Evolutionary conservation across 169 alveolate genomes (phyloP).

Genomic region (Eimeria acervulina): DNA sequence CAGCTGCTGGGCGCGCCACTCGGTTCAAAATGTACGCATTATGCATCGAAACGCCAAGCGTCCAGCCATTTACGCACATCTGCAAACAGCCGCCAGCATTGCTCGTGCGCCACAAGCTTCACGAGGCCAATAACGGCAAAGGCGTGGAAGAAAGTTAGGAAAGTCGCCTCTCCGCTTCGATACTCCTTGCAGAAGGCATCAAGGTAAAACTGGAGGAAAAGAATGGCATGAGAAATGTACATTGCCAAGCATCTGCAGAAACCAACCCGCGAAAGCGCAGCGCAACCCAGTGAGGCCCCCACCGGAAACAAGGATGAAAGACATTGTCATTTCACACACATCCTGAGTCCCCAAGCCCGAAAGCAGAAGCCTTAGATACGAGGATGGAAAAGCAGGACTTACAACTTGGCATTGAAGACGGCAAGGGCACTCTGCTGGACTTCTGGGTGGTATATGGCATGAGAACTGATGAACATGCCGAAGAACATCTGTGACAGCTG

Average conservation of each 20-base stretch:
- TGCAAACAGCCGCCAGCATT: conserved; percentile 84
- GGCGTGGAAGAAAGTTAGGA: conserved; percentile 86
- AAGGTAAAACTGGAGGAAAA: conserved; percentile 49
- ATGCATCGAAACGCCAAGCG: neutral
- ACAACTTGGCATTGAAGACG: conserved; percentile 71
- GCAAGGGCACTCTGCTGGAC: conserved; percentile 72
- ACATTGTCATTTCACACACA: neutral
- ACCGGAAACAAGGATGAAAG: neutral
- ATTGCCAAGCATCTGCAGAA: conserved; percentile 71
- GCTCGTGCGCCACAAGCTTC: conserved; percentile 84
- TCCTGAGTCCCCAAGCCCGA: neutral
- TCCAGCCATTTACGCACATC: conserved; percentile 82
- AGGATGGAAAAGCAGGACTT: neutral
- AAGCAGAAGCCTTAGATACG: neutral
- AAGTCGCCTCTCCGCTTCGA: conserved; percentile 86
- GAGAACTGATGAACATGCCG: conserved; percentile 75
- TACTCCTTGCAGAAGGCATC: conserved; percentile 85
- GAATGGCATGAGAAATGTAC: conserved; percentile 69
- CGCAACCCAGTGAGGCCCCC: neutral
- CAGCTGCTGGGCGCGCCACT: neutral
- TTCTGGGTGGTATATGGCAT: conserved; percentile 76
- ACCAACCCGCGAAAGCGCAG: neutral
- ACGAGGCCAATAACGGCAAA: conserved; percentile 87
- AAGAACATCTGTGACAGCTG: conserved; percentile 78
- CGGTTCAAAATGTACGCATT: neutral